Conservation (phyloP, 768 basidiomycete species). For the Rhodotorula babjevae region DNA sequence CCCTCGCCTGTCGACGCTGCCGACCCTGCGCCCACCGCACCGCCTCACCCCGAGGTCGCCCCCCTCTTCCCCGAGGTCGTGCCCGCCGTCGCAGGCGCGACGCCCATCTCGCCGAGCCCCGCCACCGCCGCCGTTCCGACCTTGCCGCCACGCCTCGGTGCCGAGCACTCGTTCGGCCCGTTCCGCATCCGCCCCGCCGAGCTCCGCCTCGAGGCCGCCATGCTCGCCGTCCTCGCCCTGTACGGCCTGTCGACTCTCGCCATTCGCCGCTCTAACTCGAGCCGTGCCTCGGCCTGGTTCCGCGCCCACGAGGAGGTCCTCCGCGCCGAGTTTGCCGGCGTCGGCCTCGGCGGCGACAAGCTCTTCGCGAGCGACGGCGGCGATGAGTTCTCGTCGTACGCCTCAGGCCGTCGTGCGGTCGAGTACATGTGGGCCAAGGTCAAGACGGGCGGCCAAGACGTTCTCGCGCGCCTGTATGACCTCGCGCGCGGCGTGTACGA, state of each 20-base stretch:
- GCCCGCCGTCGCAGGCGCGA: background rate
- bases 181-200: constrained; percentile 13
- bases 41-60: background rate
- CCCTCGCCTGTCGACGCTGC: constrained; percentile 8
- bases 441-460: constrained; percentile 2
- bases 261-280: background rate
- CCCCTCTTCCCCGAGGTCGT: constrained; percentile 1
- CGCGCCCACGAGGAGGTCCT: background rate
- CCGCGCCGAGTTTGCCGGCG: constrained; percentile 24
- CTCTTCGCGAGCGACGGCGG: constrained; percentile 19
- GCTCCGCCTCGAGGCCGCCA: constrained; percentile 3
- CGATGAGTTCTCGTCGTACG: constrained; percentile 27
- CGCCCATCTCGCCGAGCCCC: background rate
- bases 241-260: constrained; percentile 15
- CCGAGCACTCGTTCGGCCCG: constrained; percentile 15
- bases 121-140: background rate
- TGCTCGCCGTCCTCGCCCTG: constrained; percentile 5
- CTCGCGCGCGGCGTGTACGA: background rate
- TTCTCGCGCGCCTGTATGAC: constrained; percentile 7
- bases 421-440: constrained; percentile 15
- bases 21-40: background rate
- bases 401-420: constrained; percentile 20
- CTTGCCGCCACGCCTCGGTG: background rate
- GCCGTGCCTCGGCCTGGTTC: constrained; percentile 7
- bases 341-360: constrained; percentile 18